Evolutionary conservation across 257 asterid genomes (phyloP).

Genomic region (Eustoma russellianum): DNA sequence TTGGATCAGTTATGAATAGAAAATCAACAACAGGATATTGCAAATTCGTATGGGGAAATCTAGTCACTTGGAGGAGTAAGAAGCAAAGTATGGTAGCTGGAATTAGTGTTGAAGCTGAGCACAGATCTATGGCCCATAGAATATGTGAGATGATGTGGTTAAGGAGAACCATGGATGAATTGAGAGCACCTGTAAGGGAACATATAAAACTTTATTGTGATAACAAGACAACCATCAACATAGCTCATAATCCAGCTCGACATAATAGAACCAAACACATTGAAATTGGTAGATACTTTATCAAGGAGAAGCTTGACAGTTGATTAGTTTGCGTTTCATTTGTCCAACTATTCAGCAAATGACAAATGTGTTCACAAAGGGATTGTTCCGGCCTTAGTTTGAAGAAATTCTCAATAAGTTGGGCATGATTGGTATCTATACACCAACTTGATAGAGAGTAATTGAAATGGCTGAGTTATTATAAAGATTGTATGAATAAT

Average conservation of each 20-base stretch:
- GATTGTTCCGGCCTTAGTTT: too few relatives aligned
- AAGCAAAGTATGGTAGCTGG: not conserved
- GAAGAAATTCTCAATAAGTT: too few relatives aligned
- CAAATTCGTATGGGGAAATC: not conserved
- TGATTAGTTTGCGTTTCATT: too few relatives aligned
- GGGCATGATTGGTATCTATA: too few relatives aligned
- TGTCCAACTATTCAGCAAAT: too few relatives aligned
- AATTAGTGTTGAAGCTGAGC: not conserved
- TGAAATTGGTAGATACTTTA: too few relatives aligned
- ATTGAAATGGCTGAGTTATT: too few relatives aligned
- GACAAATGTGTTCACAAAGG: too few relatives aligned
- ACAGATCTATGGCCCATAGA: not conserved
- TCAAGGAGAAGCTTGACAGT: too few relatives aligned
- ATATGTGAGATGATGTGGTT: not conserved
- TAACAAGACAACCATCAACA: not conserved
- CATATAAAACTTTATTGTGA: not conserved
- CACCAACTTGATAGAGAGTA: not conserved
- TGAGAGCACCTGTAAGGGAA: too few relatives aligned
- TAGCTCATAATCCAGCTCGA: not conserved
- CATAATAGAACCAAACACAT: not conserved
- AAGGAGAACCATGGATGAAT: not conserved
- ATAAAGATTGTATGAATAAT: too few relatives aligned
- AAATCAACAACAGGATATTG: not conserved
- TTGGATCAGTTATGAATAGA: not conserved
- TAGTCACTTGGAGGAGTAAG: constrained; percentile 3